Evolutionary conservation across 306 rosid species (phyloP).

Genomic region (Cicer yamashitae): DNA sequence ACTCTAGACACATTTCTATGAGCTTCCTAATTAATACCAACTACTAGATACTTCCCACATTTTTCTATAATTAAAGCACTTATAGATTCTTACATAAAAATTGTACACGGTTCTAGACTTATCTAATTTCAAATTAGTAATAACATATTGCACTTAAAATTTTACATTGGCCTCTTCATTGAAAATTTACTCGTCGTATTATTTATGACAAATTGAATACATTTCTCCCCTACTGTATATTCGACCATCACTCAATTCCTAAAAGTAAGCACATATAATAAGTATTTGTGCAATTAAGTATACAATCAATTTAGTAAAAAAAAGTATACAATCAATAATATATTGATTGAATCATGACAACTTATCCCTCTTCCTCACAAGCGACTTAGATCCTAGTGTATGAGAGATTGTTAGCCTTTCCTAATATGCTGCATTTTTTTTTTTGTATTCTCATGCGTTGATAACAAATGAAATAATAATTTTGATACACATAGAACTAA

Average conservation of each 20-base stretch:
- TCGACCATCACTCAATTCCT: neutral
- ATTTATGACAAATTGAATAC: too few species aligned
- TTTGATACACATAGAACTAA: too few species aligned
- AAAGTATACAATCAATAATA: too few species aligned
- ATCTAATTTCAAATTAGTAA: too few species aligned
- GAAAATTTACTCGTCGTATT: neutral
- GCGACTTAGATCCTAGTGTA: neutral
- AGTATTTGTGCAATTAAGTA: neutral
- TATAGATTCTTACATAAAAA: too few species aligned
- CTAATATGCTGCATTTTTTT: neutral
- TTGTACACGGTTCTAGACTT: too few species aligned
- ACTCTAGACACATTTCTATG: too few species aligned
- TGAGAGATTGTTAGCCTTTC: neutral
- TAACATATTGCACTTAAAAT: neutral
- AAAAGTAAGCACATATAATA: neutral
- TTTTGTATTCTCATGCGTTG: neutral
- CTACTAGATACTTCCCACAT: too few species aligned
- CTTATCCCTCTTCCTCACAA: neutral
- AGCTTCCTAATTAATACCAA: too few species aligned
- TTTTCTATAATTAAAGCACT: too few species aligned
- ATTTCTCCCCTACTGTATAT: neutral
- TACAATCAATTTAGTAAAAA: neutral
- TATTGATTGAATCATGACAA: neutral
- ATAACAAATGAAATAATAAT: neutral
- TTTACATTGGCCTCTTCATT: neutral